Conservation (phyloP, 257 asterid genomes). For the Solanum tarijense region DNA sequence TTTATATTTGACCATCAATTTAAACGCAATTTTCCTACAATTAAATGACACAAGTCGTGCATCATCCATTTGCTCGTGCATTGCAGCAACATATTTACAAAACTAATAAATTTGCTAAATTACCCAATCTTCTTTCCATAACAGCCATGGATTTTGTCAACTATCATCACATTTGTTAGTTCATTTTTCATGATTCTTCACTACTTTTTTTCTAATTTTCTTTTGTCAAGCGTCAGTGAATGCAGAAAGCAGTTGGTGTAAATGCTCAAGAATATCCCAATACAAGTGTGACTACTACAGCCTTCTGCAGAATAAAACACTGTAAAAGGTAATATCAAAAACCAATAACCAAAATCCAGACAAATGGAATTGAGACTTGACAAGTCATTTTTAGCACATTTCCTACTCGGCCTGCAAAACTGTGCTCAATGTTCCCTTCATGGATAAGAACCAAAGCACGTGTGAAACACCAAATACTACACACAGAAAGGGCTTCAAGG, state of each 20-base stretch:
- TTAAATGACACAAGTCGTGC: not conserved
- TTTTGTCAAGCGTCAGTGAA: not conserved
- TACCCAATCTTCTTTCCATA: not conserved
- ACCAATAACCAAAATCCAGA: not conserved
- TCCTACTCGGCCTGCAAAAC: not conserved
- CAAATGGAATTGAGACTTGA: not conserved
- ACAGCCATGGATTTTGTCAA: not conserved
- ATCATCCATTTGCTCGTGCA: not conserved
- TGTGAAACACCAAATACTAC: not conserved
- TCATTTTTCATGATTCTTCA: not conserved
- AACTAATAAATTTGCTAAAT: not conserved
- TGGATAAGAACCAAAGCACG: not conserved
- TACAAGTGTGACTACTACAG: not conserved
- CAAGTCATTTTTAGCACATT: not conserved
- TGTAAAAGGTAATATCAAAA: not conserved
- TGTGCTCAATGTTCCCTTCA: not conserved
- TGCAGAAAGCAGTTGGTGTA: not conserved
- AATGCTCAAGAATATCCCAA: not conserved
- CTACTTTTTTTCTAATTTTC: not conserved
- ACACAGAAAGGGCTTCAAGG: not conserved
- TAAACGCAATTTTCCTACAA: not conserved
- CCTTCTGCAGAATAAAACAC: not conserved
- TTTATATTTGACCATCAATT: not conserved
- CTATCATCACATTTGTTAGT: not conserved
- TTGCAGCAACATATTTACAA: not conserved